Percentiles rank a stretch among this genome's conserved stretches.
These are phyloP conservation scores for Linderniella brevidens DNA, from an alignment of 257 asterid species.

Conservation along the genomic window DNA sequence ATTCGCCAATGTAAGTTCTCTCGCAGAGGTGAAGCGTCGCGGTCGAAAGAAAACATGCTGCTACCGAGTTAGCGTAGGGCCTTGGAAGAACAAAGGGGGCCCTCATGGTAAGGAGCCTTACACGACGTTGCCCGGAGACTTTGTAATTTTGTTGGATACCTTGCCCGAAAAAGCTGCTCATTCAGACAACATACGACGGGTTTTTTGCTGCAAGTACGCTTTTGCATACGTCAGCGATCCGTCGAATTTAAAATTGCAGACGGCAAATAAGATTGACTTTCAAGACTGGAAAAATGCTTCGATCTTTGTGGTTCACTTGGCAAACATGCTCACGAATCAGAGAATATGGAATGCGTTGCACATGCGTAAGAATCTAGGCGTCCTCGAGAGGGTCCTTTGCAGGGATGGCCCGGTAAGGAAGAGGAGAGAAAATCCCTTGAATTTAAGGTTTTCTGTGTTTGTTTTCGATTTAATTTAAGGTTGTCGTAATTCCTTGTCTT, in stretches of 20 bases:
- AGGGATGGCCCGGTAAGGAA: slow-evolving; percentile 18
- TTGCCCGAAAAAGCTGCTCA: slow-evolving; percentile 17
- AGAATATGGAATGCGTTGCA: slow-evolving; percentile 34
- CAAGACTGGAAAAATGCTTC: slow-evolving; percentile 8
- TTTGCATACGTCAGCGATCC: slow-evolving; percentile 25
- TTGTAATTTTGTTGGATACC: slow-evolving; percentile 19
- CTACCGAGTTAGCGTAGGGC: slow-evolving; percentile 12
- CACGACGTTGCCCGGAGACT: slow-evolving; percentile 35
- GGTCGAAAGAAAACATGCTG: neutral
- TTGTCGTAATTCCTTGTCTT: too few species aligned
- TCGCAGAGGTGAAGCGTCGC: neutral
- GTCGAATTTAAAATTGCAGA: slow-evolving; percentile 13
- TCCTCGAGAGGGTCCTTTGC: slow-evolving; percentile 20
- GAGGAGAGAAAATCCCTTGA: neutral
- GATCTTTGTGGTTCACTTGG: slow-evolving; percentile 24
- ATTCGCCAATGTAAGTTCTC: slow-evolving; percentile 22
- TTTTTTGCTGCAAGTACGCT: slow-evolving; percentile 15
- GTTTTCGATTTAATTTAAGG: too few species aligned
- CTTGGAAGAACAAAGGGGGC: slow-evolving; percentile 23
- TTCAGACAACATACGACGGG: slow-evolving; percentile 15
- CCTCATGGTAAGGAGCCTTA: slow-evolving; percentile 21
- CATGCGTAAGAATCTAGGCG: slow-evolving; percentile 17
- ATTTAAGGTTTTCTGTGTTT: neutral
- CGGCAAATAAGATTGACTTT: slow-evolving; percentile 6
- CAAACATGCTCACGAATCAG: slow-evolving; percentile 17